Conservation (phyloP, 768 basidiomycete species). For the Hypsizygus marmoreus region DNA sequence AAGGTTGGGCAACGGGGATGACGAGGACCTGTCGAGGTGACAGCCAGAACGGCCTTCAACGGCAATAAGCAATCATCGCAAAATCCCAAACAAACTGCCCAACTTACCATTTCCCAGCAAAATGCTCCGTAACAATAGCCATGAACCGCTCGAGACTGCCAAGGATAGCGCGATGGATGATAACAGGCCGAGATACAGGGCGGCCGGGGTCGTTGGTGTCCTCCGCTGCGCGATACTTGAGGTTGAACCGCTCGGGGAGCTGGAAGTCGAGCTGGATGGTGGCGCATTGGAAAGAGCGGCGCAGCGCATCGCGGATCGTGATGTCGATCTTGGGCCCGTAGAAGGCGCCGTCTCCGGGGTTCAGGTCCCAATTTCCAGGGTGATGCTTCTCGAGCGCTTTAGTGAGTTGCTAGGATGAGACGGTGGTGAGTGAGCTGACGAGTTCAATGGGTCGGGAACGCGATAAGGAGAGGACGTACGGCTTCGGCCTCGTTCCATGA, state of each 20-base stretch:
- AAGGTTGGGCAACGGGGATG: constrained; percentile 89
- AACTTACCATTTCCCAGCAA: constrained; percentile 94
- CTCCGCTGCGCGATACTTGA: constrained; percentile 84
- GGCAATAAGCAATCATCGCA: constrained; percentile 2
- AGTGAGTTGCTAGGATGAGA: constrained; percentile 67
- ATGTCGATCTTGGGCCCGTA: constrained; percentile 99
- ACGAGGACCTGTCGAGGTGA: constrained; percentile 95
- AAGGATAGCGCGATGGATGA: constrained; percentile 96
- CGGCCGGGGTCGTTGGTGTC: constrained; percentile 59
- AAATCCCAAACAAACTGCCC: neutral
- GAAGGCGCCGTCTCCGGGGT: constrained; percentile 97
- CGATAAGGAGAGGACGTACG: constrained; percentile 47
- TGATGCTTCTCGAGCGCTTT: constrained; percentile 83
- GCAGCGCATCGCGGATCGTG: constrained; percentile 89
- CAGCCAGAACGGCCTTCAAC: constrained; percentile 91
- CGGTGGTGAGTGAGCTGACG: constrained; percentile 3
- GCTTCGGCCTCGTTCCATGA: constrained; percentile 90
- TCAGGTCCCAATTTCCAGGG: constrained; percentile 88
- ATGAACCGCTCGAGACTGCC: constrained; percentile 95
- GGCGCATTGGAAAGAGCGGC: constrained; percentile 95
- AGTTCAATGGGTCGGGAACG: neutral
- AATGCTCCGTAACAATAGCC: constrained; percentile 96
- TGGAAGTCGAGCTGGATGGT: constrained; percentile 99
- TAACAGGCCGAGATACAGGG: constrained; percentile 80
- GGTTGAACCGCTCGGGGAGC: constrained; percentile 93